These are phyloP conservation scores for Blastobotrys terrestris DNA, from an alignment of 805 yeast species.

Conservation along the genomic window DNA sequence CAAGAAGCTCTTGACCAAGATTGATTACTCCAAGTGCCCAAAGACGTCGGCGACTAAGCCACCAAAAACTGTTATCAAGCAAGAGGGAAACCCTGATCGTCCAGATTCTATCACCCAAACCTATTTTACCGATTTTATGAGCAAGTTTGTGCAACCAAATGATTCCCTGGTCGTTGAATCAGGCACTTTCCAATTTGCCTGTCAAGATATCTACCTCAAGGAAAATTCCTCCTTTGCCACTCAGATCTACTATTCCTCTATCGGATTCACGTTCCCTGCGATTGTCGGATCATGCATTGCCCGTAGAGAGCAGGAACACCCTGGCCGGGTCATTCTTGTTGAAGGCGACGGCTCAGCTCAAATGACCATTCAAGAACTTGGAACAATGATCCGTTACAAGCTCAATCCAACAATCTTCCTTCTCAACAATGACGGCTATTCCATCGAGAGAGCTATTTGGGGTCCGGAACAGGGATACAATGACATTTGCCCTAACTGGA, in stretches of 20 bases:
- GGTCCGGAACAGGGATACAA: slow-evolving; percentile 75
- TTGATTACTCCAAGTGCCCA: slow-evolving; percentile 31
- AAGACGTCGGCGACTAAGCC: slow-evolving; percentile 18
- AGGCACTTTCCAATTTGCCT: slow-evolving; percentile 74
- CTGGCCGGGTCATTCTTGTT: slow-evolving; percentile 57
- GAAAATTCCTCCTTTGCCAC: slow-evolving; percentile 40
- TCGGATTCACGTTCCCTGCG: slow-evolving; percentile 85
- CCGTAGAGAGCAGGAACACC: slow-evolving; percentile 35
- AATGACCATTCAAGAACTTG: slow-evolving; percentile 84
- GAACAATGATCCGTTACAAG: slow-evolving; percentile 53
- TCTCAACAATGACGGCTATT: slow-evolving; percentile 81
- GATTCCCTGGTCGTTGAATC: slow-evolving; percentile 79
- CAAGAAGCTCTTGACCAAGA: slow-evolving; percentile 33
- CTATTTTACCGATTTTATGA: slow-evolving; percentile 37
- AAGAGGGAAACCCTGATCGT: slow-evolving; percentile 19
- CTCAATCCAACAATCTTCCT: slow-evolving; percentile 65
- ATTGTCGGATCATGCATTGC: slow-evolving; percentile 80
- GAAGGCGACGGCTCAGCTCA: slow-evolving; percentile 96
- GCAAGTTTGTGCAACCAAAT: slow-evolving; percentile 45
- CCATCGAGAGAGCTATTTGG: slow-evolving; percentile 79
- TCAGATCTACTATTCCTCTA: slow-evolving; percentile 75
- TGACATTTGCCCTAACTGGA: slow-evolving; percentile 76
- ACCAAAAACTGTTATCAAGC: neutral
- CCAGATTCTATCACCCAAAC: slow-evolving; percentile 38
- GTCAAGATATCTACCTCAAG: slow-evolving; percentile 63